Evolutionary conservation across 148 eudicot species (phyloP).

Genomic region (Rhododendron molle): DNA sequence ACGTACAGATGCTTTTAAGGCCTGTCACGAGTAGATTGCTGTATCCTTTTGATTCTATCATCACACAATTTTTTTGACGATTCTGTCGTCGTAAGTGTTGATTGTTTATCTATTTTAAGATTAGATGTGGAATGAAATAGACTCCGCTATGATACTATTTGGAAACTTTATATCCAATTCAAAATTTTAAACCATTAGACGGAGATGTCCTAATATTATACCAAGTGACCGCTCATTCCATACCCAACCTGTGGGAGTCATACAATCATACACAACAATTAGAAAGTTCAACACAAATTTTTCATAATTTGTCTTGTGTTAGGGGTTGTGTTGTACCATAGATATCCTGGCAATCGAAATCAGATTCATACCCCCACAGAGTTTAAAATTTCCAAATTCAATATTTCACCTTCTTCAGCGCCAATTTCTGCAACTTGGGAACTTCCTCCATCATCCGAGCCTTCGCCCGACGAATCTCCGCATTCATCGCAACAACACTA

Average conservation of each 20-base stretch:
- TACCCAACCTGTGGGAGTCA: no score
- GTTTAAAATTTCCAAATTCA: neutral
- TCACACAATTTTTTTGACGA: neutral
- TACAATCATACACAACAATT: neutral
- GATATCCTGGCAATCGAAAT: neutral
- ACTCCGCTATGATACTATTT: neutral
- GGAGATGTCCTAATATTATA: no score
- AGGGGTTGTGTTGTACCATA: neutral
- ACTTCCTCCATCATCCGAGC: constrained; percentile 71
- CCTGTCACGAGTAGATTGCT: no score
- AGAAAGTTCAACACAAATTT: neutral
- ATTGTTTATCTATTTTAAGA: neutral
- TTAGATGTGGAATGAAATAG: neutral
- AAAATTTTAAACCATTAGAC: neutral
- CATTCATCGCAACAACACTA: constrained; percentile 70
- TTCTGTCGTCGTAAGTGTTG: neutral
- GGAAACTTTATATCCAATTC: neutral
- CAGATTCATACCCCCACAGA: neutral
- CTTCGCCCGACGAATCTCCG: constrained; percentile 88
- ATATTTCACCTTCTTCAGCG: constrained; percentile 68
- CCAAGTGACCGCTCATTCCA: neutral
- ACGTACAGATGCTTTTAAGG: no score
- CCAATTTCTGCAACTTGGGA: constrained; percentile 83
- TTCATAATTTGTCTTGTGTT: neutral
- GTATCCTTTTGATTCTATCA: no score